Evolutionary conservation across 192 early-diverging fungal genomes (phyloP).

Genomic region (Mortierella alpina): DNA sequence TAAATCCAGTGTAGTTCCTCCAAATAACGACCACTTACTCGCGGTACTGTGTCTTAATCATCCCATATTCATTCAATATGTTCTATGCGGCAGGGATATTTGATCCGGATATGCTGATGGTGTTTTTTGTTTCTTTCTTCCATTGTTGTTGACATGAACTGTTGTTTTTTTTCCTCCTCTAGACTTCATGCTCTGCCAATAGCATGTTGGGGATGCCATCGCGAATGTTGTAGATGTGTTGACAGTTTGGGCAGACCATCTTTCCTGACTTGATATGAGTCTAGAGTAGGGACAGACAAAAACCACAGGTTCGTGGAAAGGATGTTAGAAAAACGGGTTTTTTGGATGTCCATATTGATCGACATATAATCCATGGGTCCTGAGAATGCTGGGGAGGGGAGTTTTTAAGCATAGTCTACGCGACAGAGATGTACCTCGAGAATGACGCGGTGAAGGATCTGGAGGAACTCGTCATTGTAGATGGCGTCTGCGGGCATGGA

Average conservation of each 20-base stretch:
- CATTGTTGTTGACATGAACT: background rate
- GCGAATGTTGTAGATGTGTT: conserved; percentile 90
- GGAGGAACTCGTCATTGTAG: conserved; percentile 75
- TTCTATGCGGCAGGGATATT: background rate
- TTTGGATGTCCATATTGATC: background rate
- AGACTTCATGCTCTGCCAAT: conserved; percentile 83
- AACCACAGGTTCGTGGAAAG: conserved; percentile 1
- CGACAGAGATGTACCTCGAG: conserved; percentile 73
- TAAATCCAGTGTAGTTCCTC: too few relatives aligned
- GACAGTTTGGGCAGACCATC: conserved; percentile 93
- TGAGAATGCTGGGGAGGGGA: background rate
- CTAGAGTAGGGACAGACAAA: conserved; percentile 52
- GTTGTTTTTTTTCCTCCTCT: conserved; percentile 15
- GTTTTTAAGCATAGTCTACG: background rate
- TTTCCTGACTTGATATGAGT: conserved; percentile 85
- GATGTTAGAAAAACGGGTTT: background rate
- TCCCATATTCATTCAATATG: too few relatives aligned
- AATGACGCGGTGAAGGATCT: conserved; percentile 78
- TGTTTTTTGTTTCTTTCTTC: background rate
- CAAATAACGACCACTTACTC: too few relatives aligned
- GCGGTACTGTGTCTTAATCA: too few relatives aligned
- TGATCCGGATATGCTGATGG: background rate
- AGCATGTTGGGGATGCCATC: conserved; percentile 96
- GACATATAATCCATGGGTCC: background rate
- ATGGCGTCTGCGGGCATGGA: conserved; percentile 68